Evolutionary conservation across 2,329 filamentous ascomycete genomes (phyloP), one percentile per base, ranked within the genome.

Genomic region (Fusarium phyllophilum): DNA sequence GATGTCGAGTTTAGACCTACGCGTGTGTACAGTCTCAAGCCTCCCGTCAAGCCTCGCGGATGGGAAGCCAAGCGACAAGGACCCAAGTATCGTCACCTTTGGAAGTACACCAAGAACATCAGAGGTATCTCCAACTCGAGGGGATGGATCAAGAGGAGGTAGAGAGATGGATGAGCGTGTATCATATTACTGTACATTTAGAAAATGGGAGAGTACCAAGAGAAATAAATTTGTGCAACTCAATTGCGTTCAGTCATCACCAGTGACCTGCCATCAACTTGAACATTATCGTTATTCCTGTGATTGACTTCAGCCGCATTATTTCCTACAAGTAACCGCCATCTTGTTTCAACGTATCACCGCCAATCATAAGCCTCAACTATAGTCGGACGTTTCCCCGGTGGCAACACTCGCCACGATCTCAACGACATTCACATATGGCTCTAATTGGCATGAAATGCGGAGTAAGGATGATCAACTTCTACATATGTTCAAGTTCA

Each of bases 1-100:
- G 92, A 97, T 79, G 82, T 98, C 73, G 94, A 98, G 85, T 94
- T 97, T 83, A 94, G 93, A 85, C 90, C 91, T 80, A 92, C 92
- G 85, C 93, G 91, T 79, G 88, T 96, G 69, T 89, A 93, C 85
- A 89, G 89, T 77, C 83, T 91, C 77, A 91, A 92, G 86, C 84
- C 84, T 48, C 88, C 88, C 49, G 86, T 87, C 84, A 90, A 89
- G 85, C 82, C 87, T 13, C 87, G 88, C 70, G 90, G 90, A 71
- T 92, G 90, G 90, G 90, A 92, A 77, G 90, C 89, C 78, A 91
- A 89, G 86, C 85, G 88, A 78, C 86, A 90, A 79, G 88, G 89
- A 73, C 86, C 88, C 81, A 92, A 92, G 88, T 92, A 89, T 85
- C 87, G 85, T 78, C 85, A 88, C 71, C 82, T 92, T 74, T 90